Conservation (phyloP, 495 filamentous ascomycete genomes). For the Lindgomyces ingoldianus region DNA sequence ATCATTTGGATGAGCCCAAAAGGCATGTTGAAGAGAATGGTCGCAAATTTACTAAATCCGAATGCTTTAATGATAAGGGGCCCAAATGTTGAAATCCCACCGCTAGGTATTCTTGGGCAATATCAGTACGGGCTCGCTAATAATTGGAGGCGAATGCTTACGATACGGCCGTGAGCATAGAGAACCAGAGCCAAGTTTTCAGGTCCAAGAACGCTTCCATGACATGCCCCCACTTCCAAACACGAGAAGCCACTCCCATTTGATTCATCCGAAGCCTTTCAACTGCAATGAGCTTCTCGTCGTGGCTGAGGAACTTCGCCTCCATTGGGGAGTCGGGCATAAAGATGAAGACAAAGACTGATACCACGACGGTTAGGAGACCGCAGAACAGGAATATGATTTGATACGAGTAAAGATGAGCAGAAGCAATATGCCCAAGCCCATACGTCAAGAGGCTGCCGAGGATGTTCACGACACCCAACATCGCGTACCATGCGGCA, state of each 20-base stretch:
- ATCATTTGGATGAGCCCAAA: slow-evolving; percentile 63
- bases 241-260: slow-evolving; percentile 58
- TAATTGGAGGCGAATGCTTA: slow-evolving; percentile 37
- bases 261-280: slow-evolving; percentile 67
- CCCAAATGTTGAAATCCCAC: slow-evolving; percentile 64
- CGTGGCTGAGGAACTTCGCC: slow-evolving; percentile 58
- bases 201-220: slow-evolving; percentile 61
- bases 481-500: slow-evolving; percentile 62
- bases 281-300: slow-evolving; percentile 62
- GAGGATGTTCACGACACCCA: slow-evolving; percentile 53
- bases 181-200: slow-evolving; percentile 70
- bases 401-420: slow-evolving; percentile 59
- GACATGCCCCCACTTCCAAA: slow-evolving; percentile 66
- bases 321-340: slow-evolving; percentile 64
- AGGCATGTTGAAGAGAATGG: slow-evolving; percentile 66
- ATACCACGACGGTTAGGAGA: slow-evolving; percentile 48
- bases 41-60: slow-evolving; percentile 60
- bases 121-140: not conserved
- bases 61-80: slow-evolving; percentile 65
- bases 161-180: slow-evolving; percentile 56
- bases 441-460: slow-evolving; percentile 58
- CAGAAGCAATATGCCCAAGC: slow-evolving; percentile 59
- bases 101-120: slow-evolving; percentile 56
- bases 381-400: slow-evolving; percentile 61
- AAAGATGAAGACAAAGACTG: slow-evolving; percentile 45